Evolutionary conservation across 116 monocot genomes (phyloP), one percentile per base, ranked within the genome.

Genomic region (Posidonia oceanica): DNA sequence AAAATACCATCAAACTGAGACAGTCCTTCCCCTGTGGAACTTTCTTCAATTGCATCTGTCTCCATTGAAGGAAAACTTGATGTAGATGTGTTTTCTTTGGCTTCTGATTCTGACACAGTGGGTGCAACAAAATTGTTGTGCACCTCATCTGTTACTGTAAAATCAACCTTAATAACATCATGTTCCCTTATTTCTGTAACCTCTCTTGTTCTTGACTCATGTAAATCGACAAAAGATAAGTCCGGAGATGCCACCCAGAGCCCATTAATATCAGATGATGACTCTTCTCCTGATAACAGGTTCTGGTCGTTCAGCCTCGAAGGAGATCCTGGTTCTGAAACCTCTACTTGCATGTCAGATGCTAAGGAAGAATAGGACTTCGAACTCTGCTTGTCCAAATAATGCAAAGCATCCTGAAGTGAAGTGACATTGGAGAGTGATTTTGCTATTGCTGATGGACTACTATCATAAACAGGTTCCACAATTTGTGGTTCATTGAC

Each of bases 391-490:
- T 69, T 82, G 72, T 78, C 82, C 63, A 55, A 56, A 70, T 72
- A 75, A 69, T 70, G 21, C 36, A 81, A 66, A 52, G 60, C 64
- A 22, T 75, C 78, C 54, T 79, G 69, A 63, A 75, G 36, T n/a
- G 72, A 39, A 51, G 64, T 61, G 44, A 67, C 57, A 54, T 69
- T 59, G 36, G 76, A 80, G 14, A 68, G 52, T 36, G 79, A 66
- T 58, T 76, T 80, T 68, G 59, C 75, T 12, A 68, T 69, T 63
- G 76, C 71, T 12, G 75, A 79, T 55, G 81, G 79, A 71, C 68
- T 68, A 52, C 69, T 78, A 73, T 91, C 87, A 76, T 72, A 86
- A 61, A 82, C 41, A 13, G 77, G 75, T 22, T 71, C 76, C 3
- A 71, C 75, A 58, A 69, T 37, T 41, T 71, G 83, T 55, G 10